phyloP scores from a whole-genome alignment of 192 early-diverging fungal genomes.

The Phlyctochytrium arcticum region DNA sequence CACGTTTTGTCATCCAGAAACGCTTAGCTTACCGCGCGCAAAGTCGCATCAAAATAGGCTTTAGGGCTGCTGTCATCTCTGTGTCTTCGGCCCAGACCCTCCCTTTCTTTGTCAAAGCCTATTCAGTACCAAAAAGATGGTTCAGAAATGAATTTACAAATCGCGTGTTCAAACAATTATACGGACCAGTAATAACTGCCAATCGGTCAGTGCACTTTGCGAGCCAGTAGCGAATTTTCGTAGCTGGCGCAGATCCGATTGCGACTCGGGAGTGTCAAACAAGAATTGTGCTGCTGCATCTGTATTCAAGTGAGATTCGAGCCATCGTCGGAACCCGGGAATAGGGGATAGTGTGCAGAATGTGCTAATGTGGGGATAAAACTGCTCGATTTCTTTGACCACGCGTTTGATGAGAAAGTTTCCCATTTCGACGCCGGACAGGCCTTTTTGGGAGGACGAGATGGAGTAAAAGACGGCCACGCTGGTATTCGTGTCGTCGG shows the following conservation, averaged over 20 bases:
- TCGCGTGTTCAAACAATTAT: no score
- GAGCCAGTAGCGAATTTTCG: no score
- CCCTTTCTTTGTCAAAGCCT: no score
- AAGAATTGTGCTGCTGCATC: not conserved
- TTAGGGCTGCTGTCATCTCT: slow-evolving; percentile 32
- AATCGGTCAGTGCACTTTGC: no score
- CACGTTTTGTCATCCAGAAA: no score
- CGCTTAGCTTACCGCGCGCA: slow-evolving; percentile 43
- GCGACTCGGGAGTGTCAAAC: no score
- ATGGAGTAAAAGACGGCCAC: slow-evolving; percentile 94
- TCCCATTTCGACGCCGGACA: slow-evolving; percentile 86
- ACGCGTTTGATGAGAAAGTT: slow-evolving; percentile 85
- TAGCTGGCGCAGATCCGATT: no score
- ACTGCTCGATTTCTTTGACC: slow-evolving; percentile 68
- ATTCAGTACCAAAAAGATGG: no score
- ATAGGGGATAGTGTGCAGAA: slow-evolving; percentile 91
- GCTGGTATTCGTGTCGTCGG: slow-evolving; percentile 39
- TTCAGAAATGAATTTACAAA: no score
- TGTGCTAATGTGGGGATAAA: slow-evolving; percentile 65
- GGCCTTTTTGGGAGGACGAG: slow-evolving; percentile 73
- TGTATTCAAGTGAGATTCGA: slow-evolving; percentile 37
- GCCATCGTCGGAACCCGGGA: slow-evolving; percentile 83
- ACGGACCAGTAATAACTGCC: no score
- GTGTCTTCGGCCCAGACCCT: slow-evolving; percentile 39
- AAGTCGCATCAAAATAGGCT: slow-evolving; percentile 59